phyloP scores from a whole-genome alignment of 2,329 filamentous ascomycete genomes.

The Westerdykella sp. region DNA sequence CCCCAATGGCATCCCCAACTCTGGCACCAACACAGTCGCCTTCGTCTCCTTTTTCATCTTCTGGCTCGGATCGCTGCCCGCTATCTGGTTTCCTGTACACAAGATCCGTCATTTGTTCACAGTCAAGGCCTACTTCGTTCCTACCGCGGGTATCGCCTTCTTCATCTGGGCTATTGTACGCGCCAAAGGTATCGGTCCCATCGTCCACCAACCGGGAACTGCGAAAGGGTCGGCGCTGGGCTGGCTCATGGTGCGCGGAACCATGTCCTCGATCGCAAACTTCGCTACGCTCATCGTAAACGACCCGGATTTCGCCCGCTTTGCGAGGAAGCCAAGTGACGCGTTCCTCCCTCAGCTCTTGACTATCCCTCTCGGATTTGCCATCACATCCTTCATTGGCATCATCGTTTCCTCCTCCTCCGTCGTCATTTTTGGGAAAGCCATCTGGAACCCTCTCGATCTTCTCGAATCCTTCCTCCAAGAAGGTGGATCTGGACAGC shows the following conservation, averaged over 20 bases:
- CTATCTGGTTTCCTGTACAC: constrained; percentile 85
- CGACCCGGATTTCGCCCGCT: constrained; percentile 79
- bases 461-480: constrained; percentile 40
- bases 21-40: constrained; percentile 67
- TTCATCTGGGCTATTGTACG: constrained; percentile 81
- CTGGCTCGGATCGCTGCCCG: constrained; percentile 72
- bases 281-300: constrained; percentile 80
- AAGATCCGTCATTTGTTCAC: constrained; percentile 87
- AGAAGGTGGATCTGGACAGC: constrained; percentile 36
- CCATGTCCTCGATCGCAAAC: constrained; percentile 87
- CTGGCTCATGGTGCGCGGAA: constrained; percentile 77
- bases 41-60: constrained; percentile 84
- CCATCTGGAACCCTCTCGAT: constrained; percentile 41
- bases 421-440: constrained; percentile 38
- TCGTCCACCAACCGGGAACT: constrained; percentile 62
- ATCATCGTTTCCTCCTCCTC: constrained; percentile 48
- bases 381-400: constrained; percentile 71
- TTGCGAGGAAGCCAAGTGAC: constrained; percentile 68
- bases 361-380: constrained; percentile 46
- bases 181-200: constrained; percentile 76
- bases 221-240: constrained; percentile 62
- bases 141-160: constrained; percentile 74
- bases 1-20: constrained; percentile 61
- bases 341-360: constrained; percentile 73
- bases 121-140: constrained; percentile 79